Conservation (phyloP, 306 rosid species). For the Delonix regia region DNA sequence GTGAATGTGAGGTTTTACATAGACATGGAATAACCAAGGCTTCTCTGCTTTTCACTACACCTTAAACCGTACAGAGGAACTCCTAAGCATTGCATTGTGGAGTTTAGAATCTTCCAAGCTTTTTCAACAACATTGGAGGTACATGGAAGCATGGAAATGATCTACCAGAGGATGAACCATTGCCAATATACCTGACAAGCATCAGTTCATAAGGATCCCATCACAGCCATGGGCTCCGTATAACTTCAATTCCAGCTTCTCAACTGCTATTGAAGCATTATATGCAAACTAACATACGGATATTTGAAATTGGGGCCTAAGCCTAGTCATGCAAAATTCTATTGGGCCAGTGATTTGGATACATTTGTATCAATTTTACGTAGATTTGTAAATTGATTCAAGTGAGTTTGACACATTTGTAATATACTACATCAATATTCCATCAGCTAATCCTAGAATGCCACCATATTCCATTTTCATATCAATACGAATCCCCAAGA, state of each 20-base stretch:
- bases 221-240: slow-evolving; percentile 25
- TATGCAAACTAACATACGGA: not conserved
- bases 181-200: not conserved
- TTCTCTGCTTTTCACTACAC: not conserved
- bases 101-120: too few relatives aligned
- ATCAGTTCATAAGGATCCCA: not conserved
- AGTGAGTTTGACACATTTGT: too few relatives aligned
- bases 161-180: slow-evolving; percentile 16
- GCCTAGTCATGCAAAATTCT: too few relatives aligned
- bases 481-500: not conserved
- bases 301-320: not conserved
- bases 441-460: not conserved
- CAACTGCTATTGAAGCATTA: slow-evolving; percentile 41
- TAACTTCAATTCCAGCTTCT: slow-evolving; percentile 44
- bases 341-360: too few relatives aligned
- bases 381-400: too few relatives aligned
- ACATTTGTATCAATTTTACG: too few relatives aligned
- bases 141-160: slow-evolving; percentile 17
- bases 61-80: not conserved
- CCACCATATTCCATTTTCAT: not conserved
- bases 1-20: not conserved
- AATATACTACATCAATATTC: too few relatives aligned
- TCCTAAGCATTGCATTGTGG: not conserved
- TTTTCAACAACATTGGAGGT: not conserved
- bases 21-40: too few relatives aligned